Percentiles rank a stretch among this genome's conserved stretches.
Conservation (phyloP, 1,139 yeast species). For the Geotrichum candidum region DNA sequence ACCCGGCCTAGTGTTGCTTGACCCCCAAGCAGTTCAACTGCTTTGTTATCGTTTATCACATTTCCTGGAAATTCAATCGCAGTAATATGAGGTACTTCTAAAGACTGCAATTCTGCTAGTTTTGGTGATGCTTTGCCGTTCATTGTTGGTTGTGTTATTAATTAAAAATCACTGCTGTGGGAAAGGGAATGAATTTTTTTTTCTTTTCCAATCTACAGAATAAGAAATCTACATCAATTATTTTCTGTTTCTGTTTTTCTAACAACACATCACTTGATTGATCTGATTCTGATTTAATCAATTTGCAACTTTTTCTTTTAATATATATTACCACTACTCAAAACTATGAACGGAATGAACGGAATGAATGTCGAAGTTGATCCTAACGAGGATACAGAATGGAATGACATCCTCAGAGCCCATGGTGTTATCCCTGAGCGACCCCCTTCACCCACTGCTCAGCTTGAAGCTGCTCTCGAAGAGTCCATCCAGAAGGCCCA, state of each 20-base stretch:
- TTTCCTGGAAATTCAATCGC: conserved; percentile 69
- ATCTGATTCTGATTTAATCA: neutral
- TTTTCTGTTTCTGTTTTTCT: neutral
- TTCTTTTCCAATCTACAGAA: neutral
- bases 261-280: neutral
- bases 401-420: conserved; percentile 90
- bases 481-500: conserved; percentile 75
- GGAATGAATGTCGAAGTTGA: conserved; percentile 80
- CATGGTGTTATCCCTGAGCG: conserved; percentile 91
- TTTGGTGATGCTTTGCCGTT: neutral
- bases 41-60: conserved; percentile 57
- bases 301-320: neutral
- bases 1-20: conserved; percentile 38
- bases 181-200: conserved; percentile 8
- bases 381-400: conserved; percentile 94
- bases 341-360: conserved; percentile 4
- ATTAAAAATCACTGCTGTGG: neutral
- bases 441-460: conserved; percentile 82
- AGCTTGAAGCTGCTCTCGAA: conserved; percentile 79
- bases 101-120: conserved; percentile 22
- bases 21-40: conserved; percentile 78
- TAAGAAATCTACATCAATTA: neutral
- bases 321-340: neutral
- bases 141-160: neutral
- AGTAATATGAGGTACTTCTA: conserved; percentile 25